Percentiles rank a stretch among this genome's conserved stretches.
Conservation (phyloP, 257 asterid genomes). For the Salvia splendens region DNA sequence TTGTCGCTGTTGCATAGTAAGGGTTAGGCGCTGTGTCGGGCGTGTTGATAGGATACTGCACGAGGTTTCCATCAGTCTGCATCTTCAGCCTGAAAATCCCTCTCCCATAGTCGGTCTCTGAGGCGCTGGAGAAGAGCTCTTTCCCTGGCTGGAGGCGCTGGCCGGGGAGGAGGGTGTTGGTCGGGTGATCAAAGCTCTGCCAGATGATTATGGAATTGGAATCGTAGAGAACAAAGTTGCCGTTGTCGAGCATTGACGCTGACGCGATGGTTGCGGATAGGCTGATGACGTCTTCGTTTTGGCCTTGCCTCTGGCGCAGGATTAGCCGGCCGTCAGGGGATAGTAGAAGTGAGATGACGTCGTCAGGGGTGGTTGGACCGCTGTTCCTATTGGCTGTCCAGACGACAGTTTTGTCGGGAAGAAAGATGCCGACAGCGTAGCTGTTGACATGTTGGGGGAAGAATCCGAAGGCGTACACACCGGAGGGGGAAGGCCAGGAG, state of each 20-base stretch:
- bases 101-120: constrained; percentile 26
- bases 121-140: constrained; percentile 44
- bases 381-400: constrained; percentile 38
- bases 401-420: constrained; percentile 28
- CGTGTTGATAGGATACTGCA: background rate
- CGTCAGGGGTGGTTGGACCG: constrained; percentile 29
- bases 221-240: constrained; percentile 54
- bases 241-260: constrained; percentile 53
- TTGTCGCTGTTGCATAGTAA: constrained; percentile 27
- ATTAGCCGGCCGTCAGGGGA: constrained; percentile 44
- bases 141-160: too few species aligned
- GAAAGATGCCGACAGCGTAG: constrained; percentile 35
- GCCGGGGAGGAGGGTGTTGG: too few species aligned
- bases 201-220: background rate
- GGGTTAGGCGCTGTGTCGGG: background rate
- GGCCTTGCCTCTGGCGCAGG: constrained; percentile 27
- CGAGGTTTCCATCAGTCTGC: too few species aligned
- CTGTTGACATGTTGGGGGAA: constrained; percentile 17
- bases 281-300: background rate
- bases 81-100: too few species aligned
- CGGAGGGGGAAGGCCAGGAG: constrained; percentile 24
- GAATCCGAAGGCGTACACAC: too few species aligned
- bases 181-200: too few species aligned
- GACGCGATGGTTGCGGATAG: constrained; percentile 12
- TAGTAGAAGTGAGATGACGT: constrained; percentile 27